Conservation (phyloP, 1,139 yeast species). For the Blastobotrys aristatus region DNA sequence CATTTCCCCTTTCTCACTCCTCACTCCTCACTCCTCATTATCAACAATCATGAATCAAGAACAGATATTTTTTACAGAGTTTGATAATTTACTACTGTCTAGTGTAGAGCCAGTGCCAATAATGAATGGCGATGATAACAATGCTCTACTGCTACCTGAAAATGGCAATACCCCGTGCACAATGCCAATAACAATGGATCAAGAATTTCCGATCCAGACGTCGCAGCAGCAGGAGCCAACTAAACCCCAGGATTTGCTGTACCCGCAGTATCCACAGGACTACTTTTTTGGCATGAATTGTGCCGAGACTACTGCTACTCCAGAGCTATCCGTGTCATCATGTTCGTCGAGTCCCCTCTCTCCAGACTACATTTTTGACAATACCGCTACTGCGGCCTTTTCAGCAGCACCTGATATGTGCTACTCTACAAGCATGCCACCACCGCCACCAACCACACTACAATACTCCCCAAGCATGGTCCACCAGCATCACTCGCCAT, state of each 20-base stretch:
- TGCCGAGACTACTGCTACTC: background rate
- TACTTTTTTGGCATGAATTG: background rate
- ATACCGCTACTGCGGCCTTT: background rate
- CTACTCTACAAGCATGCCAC: background rate
- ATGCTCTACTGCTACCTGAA: background rate
- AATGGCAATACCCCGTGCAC: no score
- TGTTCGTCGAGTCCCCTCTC: slow-evolving; percentile 2
- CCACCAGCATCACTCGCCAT: background rate
- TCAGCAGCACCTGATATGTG: no score
- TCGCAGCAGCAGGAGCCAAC: background rate
- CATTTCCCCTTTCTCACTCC: background rate
- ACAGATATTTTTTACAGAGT: background rate
- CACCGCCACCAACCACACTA: background rate
- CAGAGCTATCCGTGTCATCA: background rate
- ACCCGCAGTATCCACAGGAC: slow-evolving; percentile 2
- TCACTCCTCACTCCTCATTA: background rate
- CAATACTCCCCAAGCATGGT: background rate
- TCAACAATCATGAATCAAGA: background rate
- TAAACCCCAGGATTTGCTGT: background rate
- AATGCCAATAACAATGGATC: background rate
- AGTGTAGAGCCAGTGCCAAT: background rate
- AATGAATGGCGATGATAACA: no score
- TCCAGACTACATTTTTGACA: slow-evolving; percentile 2
- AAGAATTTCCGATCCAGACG: background rate
- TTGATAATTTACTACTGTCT: background rate